Conservation (phyloP, 257 asterid species). For the Ehretia macrophylla region DNA sequence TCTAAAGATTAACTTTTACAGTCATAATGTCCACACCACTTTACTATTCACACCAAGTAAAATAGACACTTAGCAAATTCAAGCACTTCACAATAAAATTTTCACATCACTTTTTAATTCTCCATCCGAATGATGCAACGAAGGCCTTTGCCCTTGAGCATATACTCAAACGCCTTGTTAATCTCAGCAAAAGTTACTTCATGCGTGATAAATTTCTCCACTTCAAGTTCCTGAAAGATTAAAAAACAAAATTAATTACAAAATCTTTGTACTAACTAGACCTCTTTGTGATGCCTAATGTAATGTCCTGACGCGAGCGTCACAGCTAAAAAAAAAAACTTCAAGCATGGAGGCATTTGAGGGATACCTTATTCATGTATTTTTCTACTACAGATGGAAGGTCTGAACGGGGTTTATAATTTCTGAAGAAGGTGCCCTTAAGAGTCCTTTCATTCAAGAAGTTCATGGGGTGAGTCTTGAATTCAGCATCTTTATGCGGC, state of each 20-base stretch:
- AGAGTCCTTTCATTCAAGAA: not conserved
- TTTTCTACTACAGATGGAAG: not conserved
- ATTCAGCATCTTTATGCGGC: not conserved
- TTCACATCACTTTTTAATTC: too few relatives aligned
- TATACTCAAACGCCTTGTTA: constrained; percentile 61
- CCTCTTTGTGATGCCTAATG: too few relatives aligned
- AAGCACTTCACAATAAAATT: too few relatives aligned
- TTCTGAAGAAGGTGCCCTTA: not conserved
- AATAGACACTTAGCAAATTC: too few relatives aligned
- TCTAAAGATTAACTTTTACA: too few relatives aligned
- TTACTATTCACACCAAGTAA: too few relatives aligned
- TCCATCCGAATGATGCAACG: constrained; percentile 27
- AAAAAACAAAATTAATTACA: too few relatives aligned
- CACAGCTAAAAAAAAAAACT: too few relatives aligned
- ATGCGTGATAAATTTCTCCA: constrained; percentile 31
- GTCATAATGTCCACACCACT: too few relatives aligned
- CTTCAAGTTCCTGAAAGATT: too few relatives aligned
- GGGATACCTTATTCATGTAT: not conserved
- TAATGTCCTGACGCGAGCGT: too few relatives aligned
- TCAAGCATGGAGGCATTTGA: not conserved
- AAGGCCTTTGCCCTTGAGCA: constrained; percentile 61
- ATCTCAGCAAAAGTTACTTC: constrained; percentile 49
- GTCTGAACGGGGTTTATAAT: not conserved
- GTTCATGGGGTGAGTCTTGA: not conserved
- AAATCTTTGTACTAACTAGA: too few relatives aligned